Conservation (phyloP, 805 yeast species). For the Lachancea quebecensis region DNA sequence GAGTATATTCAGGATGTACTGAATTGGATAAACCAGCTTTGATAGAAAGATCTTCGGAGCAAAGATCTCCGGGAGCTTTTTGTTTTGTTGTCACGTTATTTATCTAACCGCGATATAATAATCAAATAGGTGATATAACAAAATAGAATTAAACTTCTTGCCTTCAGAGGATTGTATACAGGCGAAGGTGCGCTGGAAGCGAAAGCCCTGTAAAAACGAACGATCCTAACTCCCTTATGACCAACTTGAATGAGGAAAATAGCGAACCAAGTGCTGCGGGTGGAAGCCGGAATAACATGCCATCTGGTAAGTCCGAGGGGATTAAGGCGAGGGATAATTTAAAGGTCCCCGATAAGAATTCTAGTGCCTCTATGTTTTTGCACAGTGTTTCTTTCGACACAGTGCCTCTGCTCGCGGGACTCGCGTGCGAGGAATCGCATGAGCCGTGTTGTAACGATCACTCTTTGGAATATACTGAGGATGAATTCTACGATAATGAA, state of each 20-base stretch:
- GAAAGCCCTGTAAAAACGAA: too few relatives aligned
- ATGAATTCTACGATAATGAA: conserved; percentile 31
- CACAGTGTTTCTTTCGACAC: conserved; percentile 32
- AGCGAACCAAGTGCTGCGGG: too few relatives aligned
- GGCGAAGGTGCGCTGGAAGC: too few relatives aligned
- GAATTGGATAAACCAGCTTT: conserved; percentile 19
- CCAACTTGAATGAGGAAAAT: too few relatives aligned
- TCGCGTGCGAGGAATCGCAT: conserved; percentile 16
- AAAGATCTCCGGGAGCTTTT: too few relatives aligned
- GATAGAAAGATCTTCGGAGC: background rate
- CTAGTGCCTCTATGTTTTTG: background rate
- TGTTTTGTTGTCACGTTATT: background rate
- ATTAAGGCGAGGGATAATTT: background rate
- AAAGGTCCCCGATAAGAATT: background rate
- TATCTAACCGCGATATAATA: too few relatives aligned
- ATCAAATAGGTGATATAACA: too few relatives aligned
- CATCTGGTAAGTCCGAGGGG: background rate
- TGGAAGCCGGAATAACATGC: too few relatives aligned
- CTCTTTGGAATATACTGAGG: conserved; percentile 27
- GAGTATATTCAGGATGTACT: conserved; percentile 13
- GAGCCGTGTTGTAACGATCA: conserved; percentile 26
- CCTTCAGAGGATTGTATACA: too few relatives aligned
- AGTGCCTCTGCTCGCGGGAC: conserved; percentile 25
- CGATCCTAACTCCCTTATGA: too few relatives aligned
- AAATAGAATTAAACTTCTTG: too few relatives aligned